Conservation (phyloP, 495 filamentous ascomycete species). For the Penicillium argentinense region DNA sequence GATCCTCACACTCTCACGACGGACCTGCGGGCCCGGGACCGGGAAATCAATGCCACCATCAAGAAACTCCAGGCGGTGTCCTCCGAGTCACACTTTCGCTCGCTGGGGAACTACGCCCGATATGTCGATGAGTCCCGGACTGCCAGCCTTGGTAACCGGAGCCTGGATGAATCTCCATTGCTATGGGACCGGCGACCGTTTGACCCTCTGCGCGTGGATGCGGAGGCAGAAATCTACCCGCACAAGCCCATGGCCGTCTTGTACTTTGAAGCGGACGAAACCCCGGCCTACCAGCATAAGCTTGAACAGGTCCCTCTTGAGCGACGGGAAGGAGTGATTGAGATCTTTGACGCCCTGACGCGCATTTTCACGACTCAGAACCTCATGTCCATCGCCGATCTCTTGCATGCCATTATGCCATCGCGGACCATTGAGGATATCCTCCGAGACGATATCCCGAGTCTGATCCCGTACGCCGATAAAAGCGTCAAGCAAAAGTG, state of each 20-base stretch:
- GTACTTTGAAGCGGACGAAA: conserved; percentile 40
- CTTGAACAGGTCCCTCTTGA: conserved; percentile 10
- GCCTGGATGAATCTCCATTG: conserved; percentile 47
- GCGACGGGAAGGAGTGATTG: conserved; percentile 10
- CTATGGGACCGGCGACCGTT: conserved; percentile 64
- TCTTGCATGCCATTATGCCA: conserved; percentile 30
- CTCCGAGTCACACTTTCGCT: too few relatives aligned
- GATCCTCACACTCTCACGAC: neutral
- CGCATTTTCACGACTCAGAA: conserved; percentile 20
- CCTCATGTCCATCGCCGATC: conserved; percentile 21
- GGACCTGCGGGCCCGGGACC: neutral
- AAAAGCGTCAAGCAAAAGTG: too few relatives aligned
- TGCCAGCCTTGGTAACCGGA: conserved; percentile 5
- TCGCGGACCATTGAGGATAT: conserved; percentile 25
- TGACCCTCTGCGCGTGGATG: conserved; percentile 51
- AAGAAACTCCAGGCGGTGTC: too few relatives aligned
- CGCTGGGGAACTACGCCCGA: too few relatives aligned
- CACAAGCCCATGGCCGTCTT: conserved; percentile 23
- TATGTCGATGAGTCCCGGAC: conserved; percentile 25
- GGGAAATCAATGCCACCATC: too few relatives aligned
- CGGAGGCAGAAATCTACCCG: conserved; percentile 61
- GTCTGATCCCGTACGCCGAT: conserved; percentile 26
- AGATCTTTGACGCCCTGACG: conserved; percentile 27
- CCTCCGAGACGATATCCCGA: conserved; percentile 33
- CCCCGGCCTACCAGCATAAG: conserved; percentile 14